A percentile compares a stretch with the other conserved stretches of the same genome.
Conservation (phyloP, 192 early-diverging fungal genomes). For the Rhizophagus clarus region DNA sequence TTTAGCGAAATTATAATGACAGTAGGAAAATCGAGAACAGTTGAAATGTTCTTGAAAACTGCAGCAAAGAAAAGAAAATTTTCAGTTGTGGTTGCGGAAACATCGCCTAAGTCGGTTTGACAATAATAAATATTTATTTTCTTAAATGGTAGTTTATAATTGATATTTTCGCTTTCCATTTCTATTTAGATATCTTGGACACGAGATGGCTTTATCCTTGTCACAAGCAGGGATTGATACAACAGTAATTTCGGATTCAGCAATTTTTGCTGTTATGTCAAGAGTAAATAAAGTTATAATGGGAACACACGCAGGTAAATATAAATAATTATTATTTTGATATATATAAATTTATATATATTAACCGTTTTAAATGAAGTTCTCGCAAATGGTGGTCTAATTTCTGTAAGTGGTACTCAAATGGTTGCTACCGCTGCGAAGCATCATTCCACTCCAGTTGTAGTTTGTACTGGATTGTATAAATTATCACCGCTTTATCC, state of each 20-base stretch:
- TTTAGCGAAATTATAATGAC: constrained; percentile 95
- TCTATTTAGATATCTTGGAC: constrained; percentile 73
- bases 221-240: constrained; percentile 83
- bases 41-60: constrained; percentile 80
- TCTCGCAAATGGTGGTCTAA: constrained; percentile 90
- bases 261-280: constrained; percentile 96
- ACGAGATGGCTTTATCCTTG: constrained; percentile 78
- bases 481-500: constrained; percentile 88
- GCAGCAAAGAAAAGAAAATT: constrained; percentile 87
- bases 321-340: not conserved
- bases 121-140: not conserved
- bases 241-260: constrained; percentile 88
- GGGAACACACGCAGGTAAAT: constrained; percentile 80
- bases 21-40: constrained; percentile 83
- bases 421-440: constrained; percentile 88
- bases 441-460: constrained; percentile 89
- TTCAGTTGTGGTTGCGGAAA: constrained; percentile 94
- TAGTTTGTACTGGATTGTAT: constrained; percentile 89
- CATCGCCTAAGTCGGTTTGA: constrained; percentile 77
- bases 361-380: constrained; percentile 46
- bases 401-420: constrained; percentile 79
- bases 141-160: not conserved
- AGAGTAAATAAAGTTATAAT: constrained; percentile 97
- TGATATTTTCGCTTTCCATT: not conserved
- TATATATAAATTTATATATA: no score